Base-by-base conservation (phyloP, 169 alveolate genomes). In the Plasmodium berghei region DNA sequence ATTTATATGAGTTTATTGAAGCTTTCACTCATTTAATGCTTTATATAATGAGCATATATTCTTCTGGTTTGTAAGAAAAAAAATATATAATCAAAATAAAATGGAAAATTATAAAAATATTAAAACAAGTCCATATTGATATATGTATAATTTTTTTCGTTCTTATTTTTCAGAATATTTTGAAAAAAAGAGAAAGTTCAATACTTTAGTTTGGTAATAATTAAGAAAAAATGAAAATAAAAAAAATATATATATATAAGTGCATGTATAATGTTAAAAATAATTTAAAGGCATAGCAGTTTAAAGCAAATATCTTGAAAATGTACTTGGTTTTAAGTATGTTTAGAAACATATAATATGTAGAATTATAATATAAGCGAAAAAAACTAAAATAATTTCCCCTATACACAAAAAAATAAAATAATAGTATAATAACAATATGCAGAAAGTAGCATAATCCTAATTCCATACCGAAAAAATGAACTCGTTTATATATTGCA, bases 11-110 rank as follows among this genome's bases (percentile, higher is more conserved):
- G 20, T 80, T 80, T 80, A 80, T 80, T 59, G 90, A 80, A 58
- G 90, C 90, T 18, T 80, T 80, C 55, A 80, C 90, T 24, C 90
- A 80, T 62, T 61, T 80, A 58, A 58, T 80, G 34, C 83, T 80
- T 20, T 67, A 80, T 61, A 24, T 80, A 80, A 80, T 55, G 73
- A 80, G 42, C 28, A 24, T 80, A 9, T 80, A 80, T 48, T 80
- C 90, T 70, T 66, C 80, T 52, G 90, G 90, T 80, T 58, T 55
- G 58, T 22, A 20, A 24, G 24, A 61, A 55, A 28, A 40, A 28
- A n/a, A 14, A 16, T 12, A 66, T 66, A 34, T 6, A 14, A 20
- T 66, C 5, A 14, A 66, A 66, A 28, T 28, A 66, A 66, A 10
- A 46, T 18, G 34, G 22, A 14, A n/a, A 52, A 52, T 14, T 52